Base-by-base conservation (phyloP, 2,329 filamentous ascomycete species). In the Madurella mycetomatis region DNA sequence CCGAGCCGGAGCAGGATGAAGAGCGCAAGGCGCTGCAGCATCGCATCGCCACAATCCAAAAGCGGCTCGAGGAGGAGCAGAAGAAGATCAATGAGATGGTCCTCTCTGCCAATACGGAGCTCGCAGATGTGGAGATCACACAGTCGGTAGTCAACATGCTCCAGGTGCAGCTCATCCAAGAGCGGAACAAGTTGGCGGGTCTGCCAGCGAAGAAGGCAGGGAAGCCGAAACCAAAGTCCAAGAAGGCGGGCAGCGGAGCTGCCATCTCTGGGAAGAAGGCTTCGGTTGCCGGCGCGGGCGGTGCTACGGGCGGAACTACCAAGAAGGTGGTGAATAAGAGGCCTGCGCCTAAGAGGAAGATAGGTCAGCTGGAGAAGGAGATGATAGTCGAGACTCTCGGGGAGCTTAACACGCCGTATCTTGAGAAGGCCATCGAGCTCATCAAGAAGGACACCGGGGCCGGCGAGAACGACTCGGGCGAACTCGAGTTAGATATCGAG, bases 361-460 rank as follows among this genome's bases (percentile, higher is more conserved):
- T 88, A 65, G 83, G 90, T 43, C 86, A 83, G 55, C 79, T 86
- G 3, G 91, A 99, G 72, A 97, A 97, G 76, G 90, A 94, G 54
- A 83, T 92, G 61, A 95, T 99, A 54, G 92, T 90, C 1, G 86
- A 87, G 55, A 88, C 88, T 13, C 94, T 96, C 60, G 88, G 86
- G 64, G 85, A 86, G 58, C 83, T 97, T 54, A 85, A 91, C 16
- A 86, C 87, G 47, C 77, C 79, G n/a, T 85, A 90, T 61, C 87
- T 96, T 66, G 81, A 86, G 47, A 83, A 84, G 62, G 90, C 92
- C 0, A 89, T 96, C 32, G 84, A 87, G 56, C 92, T 97, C 58
- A 97, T 99, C 67, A 90, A 95, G 69, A 84, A 83, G 60, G 92
- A 95, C 62, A 95, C 74, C 71, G 89, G 76, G 74, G 89, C 73